Base-by-base conservation (phyloP, 257 asterid genomes). In the Solanum okadae region DNA sequence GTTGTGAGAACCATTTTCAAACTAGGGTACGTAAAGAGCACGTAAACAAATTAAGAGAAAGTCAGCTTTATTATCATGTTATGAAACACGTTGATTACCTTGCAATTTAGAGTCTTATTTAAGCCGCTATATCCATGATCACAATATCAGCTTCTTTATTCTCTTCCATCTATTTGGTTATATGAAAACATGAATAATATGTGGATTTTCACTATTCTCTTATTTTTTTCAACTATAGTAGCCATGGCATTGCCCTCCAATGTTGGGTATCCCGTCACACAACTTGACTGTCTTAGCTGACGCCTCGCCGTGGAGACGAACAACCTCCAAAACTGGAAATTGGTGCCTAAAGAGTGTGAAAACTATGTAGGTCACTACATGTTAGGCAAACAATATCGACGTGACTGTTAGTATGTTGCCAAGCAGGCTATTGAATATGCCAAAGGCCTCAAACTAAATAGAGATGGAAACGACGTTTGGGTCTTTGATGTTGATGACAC, bases 331-430 rank as follows among this genome's bases (percentile, higher is more conserved):
- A 59, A 86, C 82, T 93, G 96, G 96, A 49, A 9, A 15, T 3
- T 83, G 79, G 93, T 93, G n/a, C 96, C 98, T 1, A 61, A 12
- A 29, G 40, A 91, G 1, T 95, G 98, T 40, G 93, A 63, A 86
- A 16, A 44, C 10, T 95, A 95, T 46, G 87, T 95, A 92, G 94
- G 95, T 8, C 90, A 92, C 68, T 94, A 94, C 92, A 93, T 95
- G 93, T 65, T 91, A 8, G 96, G 96, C 22, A 25, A 87, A 38
- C 98, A 95, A 83, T 94, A 94, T 86, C 90, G 92, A 4, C 10
- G 4, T 4, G 98, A 95, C 46, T 91, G 95, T 81, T 90, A 90
- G 2, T 86, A 6, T 10, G 94, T 93, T 40, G 98, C 92, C 11
- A 81, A 88, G 14, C 85, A 87, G 27, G 98, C 98, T 34, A 79